Percentiles rank a stretch among this genome's conserved stretches.
Conservation (phyloP, 257 asterid species). For the Solanum stenotomum region DNA sequence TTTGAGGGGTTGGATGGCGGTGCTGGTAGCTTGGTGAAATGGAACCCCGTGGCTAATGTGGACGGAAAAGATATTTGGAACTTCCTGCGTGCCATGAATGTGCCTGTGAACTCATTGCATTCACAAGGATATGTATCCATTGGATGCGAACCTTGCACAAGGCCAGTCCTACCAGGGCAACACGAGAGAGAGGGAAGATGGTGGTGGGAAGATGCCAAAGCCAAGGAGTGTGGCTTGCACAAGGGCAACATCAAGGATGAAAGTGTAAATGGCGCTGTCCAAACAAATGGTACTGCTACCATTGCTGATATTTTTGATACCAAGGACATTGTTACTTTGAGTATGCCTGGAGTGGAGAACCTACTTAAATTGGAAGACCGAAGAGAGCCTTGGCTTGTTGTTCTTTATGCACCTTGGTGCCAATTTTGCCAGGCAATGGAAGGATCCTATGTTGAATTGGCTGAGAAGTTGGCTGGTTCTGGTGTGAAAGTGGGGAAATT, state of each 20-base stretch:
- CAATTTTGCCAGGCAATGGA: conserved; percentile 86
- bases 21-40: conserved; percentile 73
- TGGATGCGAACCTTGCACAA: conserved; percentile 91
- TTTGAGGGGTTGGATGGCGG: conserved; percentile 83
- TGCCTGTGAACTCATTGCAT: conserved; percentile 72
- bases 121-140: conserved; percentile 64
- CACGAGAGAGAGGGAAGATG: conserved; percentile 94
- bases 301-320: conserved; percentile 44
- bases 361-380: conserved; percentile 51
- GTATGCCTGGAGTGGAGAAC: conserved; percentile 73
- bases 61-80: conserved; percentile 66
- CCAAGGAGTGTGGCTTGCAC: conserved; percentile 88
- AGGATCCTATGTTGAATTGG: conserved; percentile 54
- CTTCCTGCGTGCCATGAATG: conserved; percentile 61
- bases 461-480: conserved; percentile 45
- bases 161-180: conserved; percentile 75
- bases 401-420: conserved; percentile 92
- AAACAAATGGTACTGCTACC: conserved; percentile 20
- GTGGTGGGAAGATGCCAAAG: conserved; percentile 99
- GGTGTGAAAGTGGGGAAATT: conserved; percentile 83
- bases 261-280: conserved; percentile 20
- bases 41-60: conserved; percentile 77
- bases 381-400: conserved; percentile 74
- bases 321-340: conserved; percentile 38
- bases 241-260: conserved; percentile 75